Conservation (phyloP, 495 filamentous ascomycete genomes). For the Aspergillus carlsbadensis region DNA sequence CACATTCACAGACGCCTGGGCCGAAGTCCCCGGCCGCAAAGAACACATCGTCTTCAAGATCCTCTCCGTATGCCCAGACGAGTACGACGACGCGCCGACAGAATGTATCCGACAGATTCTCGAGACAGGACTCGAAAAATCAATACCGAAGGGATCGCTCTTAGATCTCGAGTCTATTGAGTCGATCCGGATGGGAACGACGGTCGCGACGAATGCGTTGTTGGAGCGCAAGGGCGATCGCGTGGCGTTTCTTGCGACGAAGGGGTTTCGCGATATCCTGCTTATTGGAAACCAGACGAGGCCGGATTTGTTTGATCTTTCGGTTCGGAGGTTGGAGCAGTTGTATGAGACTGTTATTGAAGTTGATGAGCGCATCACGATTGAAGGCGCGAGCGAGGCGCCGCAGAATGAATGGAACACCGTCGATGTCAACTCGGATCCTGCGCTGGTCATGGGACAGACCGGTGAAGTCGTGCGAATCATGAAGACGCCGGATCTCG, state of each 20-base stretch:
- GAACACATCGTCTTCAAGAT: conserved; percentile 70
- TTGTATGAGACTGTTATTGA: conserved; percentile 69
- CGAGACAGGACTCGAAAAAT: conserved; percentile 45
- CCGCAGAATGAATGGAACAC: conserved; percentile 18
- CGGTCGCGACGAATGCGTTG: conserved; percentile 79
- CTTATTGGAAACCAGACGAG: conserved; percentile 78
- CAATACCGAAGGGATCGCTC: conserved; percentile 45
- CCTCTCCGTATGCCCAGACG: conserved; percentile 73
- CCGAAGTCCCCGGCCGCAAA: conserved; percentile 36
- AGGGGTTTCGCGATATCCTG: conserved; percentile 85
- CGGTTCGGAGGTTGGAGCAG: conserved; percentile 68
- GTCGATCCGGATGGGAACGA: conserved; percentile 72
- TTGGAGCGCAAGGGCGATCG: conserved; percentile 87
- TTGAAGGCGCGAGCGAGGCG: conserved; percentile 56
- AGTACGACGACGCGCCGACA: conserved; percentile 75
- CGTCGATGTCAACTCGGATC: conserved; percentile 50
- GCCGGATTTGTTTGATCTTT: conserved; percentile 74
- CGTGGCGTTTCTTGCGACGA: conserved; percentile 81
- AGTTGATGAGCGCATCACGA: conserved; percentile 69
- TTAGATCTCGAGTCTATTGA: conserved; percentile 29
- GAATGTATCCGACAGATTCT: conserved; percentile 84
- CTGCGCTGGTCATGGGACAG: conserved; percentile 29
- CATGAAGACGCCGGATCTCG: conserved; percentile 25
- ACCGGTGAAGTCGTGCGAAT: conserved; percentile 44
- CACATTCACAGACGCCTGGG: conserved; percentile 28